Percentiles rank a stretch among this genome's conserved stretches.
phyloP scores from a whole-genome alignment of 345 rosid genomes.

The Populus simonii region DNA sequence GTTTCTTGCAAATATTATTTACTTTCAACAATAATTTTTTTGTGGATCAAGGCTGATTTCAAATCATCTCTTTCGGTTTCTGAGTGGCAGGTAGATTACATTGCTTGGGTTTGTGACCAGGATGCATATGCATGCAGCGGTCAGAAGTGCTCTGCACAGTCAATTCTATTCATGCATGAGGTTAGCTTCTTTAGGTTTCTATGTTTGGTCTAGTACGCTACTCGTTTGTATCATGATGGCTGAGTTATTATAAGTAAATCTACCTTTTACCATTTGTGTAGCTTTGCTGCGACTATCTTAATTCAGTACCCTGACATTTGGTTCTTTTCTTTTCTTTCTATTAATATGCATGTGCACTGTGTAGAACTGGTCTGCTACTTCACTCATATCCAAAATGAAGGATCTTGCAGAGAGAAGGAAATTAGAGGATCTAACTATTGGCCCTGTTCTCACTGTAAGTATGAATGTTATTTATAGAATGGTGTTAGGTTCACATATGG shows the following conservation, averaged over 20 bases:
- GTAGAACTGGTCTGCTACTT: constrained; percentile 77
- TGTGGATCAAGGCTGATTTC: constrained; percentile 3
- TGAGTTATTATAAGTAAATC: not conserved
- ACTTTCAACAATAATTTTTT: not conserved
- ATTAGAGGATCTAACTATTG: constrained; percentile 80
- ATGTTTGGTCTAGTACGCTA: not conserved
- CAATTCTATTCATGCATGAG: constrained; percentile 93
- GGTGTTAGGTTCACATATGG: not conserved
- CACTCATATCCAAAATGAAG: constrained; percentile 64
- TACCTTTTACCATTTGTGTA: not conserved
- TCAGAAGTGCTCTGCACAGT: constrained; percentile 97
- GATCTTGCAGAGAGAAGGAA: constrained; percentile 87
- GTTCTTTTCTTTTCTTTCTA: not conserved
- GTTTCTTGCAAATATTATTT: constrained; percentile 1
- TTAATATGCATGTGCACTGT: constrained; percentile 4
- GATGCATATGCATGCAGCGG: constrained; percentile 99
- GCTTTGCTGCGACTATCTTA: not conserved
- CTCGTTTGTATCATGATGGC: not conserved
- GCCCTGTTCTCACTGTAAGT: constrained; percentile 96
- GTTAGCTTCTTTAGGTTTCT: constrained; percentile 38
- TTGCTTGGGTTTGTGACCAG: constrained; percentile 98
- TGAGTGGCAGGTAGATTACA: constrained; percentile 72
- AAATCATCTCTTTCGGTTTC: constrained; percentile 7
- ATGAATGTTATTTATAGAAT: not conserved
- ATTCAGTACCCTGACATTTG: not conserved